Evolutionary conservation across 2,329 filamentous ascomycete genomes (phyloP).

Genomic region (Canariomyces notabilis): DNA sequence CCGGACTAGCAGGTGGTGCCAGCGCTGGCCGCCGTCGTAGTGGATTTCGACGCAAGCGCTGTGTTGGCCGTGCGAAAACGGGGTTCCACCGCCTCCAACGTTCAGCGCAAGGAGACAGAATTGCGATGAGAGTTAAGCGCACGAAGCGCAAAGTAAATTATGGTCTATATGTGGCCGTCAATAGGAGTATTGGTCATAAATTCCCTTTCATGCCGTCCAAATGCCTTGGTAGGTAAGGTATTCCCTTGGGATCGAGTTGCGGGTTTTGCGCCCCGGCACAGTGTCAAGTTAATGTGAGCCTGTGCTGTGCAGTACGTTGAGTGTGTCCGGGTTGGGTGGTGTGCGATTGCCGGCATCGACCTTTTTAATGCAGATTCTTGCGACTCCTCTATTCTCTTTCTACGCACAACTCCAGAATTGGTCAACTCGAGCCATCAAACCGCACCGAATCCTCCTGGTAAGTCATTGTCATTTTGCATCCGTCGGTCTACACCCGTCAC

Average conservation of each 20-base stretch:
- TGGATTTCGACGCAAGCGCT: conserved; percentile 16
- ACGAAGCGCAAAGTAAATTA: conserved; percentile 1
- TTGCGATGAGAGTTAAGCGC: conserved; percentile 14
- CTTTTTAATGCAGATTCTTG: conserved; percentile 28
- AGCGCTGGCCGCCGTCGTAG: conserved; percentile 9
- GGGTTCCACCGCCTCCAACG: conserved; percentile 3
- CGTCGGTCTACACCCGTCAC: conserved; percentile 9
- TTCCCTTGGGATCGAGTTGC: conserved; percentile 1
- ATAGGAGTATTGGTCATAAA: background rate
- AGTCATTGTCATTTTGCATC: conserved; percentile 22
- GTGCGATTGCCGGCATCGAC: conserved; percentile 26
- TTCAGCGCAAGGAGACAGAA: conserved; percentile 8
- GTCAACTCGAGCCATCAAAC: conserved; percentile 28
- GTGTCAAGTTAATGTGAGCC: conserved; percentile 15
- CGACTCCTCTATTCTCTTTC: conserved; percentile 30
- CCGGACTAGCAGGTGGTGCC: conserved; percentile 7
- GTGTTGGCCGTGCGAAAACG: conserved; percentile 15
- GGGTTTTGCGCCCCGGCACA: conserved; percentile 19
- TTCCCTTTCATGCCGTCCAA: background rate
- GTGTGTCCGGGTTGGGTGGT: too few relatives aligned
- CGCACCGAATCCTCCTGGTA: conserved; percentile 24
- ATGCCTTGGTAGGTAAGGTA: too few relatives aligned
- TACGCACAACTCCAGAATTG: conserved; percentile 29
- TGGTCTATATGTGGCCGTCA: background rate
- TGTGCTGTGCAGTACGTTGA: conserved; percentile 4